phyloP scores from a whole-genome alignment of 352 stramenopile species.

The Phytophthora europaea region DNA sequence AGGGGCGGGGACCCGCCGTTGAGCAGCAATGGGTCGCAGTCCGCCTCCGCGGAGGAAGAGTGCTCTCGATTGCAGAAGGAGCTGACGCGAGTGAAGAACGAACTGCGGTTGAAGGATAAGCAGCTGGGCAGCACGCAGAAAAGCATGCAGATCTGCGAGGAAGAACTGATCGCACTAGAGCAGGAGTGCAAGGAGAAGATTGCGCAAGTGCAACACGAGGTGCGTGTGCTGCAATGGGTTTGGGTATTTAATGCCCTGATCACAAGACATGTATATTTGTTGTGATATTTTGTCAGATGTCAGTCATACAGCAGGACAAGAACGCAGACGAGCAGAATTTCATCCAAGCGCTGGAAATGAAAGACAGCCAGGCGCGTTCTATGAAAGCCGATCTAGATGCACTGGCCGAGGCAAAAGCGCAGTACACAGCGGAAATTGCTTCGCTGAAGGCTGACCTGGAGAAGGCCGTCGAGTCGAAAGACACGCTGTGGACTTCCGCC shows the following conservation, averaged over 20 bases:
- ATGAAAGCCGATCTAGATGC: constrained; percentile 54
- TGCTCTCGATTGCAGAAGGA: constrained; percentile 62
- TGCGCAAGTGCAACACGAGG: constrained; percentile 67
- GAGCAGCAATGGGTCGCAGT: constrained; percentile 27
- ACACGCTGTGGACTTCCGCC: constrained; percentile 74
- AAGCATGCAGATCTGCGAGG: constrained; percentile 71
- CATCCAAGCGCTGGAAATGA: constrained; percentile 76
- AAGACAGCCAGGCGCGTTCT: constrained; percentile 68
- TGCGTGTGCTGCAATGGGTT: constrained; percentile 15
- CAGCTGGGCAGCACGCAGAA: constrained; percentile 62
- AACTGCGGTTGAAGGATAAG: constrained; percentile 75
- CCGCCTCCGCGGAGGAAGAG: constrained; percentile 35
- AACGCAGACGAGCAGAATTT: constrained; percentile 80
- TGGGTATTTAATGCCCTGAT: background rate
- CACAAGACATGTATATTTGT: background rate
- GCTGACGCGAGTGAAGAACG: constrained; percentile 53
- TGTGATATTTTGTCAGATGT: constrained; percentile 39
- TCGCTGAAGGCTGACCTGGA: constrained; percentile 58
- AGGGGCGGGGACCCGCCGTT: constrained; percentile 16
- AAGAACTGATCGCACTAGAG: constrained; percentile 83
- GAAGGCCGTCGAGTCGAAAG: constrained; percentile 68
- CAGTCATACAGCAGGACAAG: constrained; percentile 65
- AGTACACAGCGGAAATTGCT: constrained; percentile 51
- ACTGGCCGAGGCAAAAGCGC: constrained; percentile 45
- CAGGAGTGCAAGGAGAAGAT: constrained; percentile 80